Evolutionary conservation across 805 yeast species (phyloP), one percentile per base, ranked within the genome.

Genomic region (Candida awuae): DNA sequence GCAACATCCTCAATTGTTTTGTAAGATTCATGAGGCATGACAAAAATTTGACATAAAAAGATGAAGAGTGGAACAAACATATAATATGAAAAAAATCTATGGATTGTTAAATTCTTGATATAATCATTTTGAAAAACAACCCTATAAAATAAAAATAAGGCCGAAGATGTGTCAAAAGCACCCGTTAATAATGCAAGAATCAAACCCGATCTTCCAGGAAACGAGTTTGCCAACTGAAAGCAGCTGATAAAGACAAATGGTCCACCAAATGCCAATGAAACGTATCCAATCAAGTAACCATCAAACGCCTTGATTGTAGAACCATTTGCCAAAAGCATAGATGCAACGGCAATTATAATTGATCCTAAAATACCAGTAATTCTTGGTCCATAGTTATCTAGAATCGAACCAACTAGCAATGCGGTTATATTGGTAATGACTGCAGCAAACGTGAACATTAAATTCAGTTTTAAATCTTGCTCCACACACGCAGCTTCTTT

Each of bases 91-190:
- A 90, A 90, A 58, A 88, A 88, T 29, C 56, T 63, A 16, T 66
- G 55, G 9, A 86, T 53, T 0, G 75, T 51, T 18, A 81, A 49
- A 25, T 59, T 45, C 13, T 55, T 38, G 35, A 66, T 43, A 38
- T 59, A 58, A 18, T 50, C 35, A 43, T 66, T 44, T 46, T 74
- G 77, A 59, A 83, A 87, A 10, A 72, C 52, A 14, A 86, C 44
- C 50, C 95, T 66, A 63, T 87, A 90, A 9, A 73, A 50, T 49
- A 86, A 66, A 54, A 88, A 88, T 34, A 88, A 70, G 0, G 95
- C 96, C n/a, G 94, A 77, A 2, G 95, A 84, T 0, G 95, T 71
- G 59, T 90, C 97, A 55, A 88, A 87, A 0, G 95, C 87, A n/a
- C 97, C 97, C 0, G 96, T 85, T 36, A 88, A 62, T 14, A 85